These are phyloP conservation scores for Hygrophoropsis aurantiaca DNA, from an alignment of 768 basidiomycete genomes.

Conservation along the genomic window DNA sequence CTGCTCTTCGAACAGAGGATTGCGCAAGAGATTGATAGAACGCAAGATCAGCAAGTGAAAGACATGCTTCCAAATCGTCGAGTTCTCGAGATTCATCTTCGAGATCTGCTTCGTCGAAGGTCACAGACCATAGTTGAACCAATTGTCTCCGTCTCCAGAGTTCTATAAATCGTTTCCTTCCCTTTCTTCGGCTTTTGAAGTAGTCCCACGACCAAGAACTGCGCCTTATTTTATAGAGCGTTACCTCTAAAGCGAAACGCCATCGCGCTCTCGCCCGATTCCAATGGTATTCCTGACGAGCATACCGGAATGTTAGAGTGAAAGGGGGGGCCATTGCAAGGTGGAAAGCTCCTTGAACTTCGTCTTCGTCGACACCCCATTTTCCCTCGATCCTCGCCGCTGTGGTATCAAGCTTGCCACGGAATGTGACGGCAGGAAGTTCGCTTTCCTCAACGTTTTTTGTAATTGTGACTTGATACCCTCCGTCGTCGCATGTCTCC, in stretches of 20 bases:
- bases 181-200: conserved; percentile 28
- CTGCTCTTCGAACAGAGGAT: conserved; percentile 14
- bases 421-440: neutral
- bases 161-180: conserved; percentile 26
- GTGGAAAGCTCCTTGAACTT: neutral
- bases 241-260: conserved; percentile 29
- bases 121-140: neutral
- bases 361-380: neutral
- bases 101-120: neutral
- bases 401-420: neutral
- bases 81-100: conserved; percentile 17
- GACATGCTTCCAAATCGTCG: conserved; percentile 12
- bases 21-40: conserved; percentile 23
- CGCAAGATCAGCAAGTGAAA: conserved; percentile 19
- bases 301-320: conserved; percentile 1
- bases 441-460: neutral
- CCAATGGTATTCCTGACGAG: neutral
- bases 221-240: conserved; percentile 18
- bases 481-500: neutral
- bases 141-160: conserved; percentile 24
- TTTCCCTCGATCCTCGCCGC: neutral
- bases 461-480: neutral
- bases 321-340: neutral
- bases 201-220: conserved; percentile 29
- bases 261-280: conserved; percentile 29